phyloP scores from a whole-genome alignment of 2,329 filamentous ascomycete genomes.

The Fusarium tupiense region DNA sequence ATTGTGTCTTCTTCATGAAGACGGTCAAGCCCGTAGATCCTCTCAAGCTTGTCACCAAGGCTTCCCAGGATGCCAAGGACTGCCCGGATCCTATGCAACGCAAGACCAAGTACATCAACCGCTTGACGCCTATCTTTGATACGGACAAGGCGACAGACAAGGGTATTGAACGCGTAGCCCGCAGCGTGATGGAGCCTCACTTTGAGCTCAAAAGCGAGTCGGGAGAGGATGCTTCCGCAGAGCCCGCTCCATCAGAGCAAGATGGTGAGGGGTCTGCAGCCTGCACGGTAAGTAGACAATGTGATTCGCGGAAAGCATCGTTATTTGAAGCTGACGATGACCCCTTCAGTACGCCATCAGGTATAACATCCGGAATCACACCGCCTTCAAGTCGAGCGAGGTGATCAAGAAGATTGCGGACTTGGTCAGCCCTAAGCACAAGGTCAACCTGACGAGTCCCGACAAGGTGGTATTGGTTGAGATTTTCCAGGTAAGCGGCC shows the following conservation, averaged over 20 bases:
- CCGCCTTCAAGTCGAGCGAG: slow-evolving; percentile 70
- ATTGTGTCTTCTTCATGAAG: slow-evolving; percentile 71
- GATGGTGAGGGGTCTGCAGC: slow-evolving; percentile 34
- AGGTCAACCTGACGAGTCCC: slow-evolving; percentile 79
- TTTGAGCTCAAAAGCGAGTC: slow-evolving; percentile 61
- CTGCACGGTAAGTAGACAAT: slow-evolving; percentile 54
- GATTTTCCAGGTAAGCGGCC: slow-evolving; percentile 74
- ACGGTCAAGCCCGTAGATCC: slow-evolving; percentile 66
- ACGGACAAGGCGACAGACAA: slow-evolving; percentile 74
- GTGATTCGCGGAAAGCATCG: slow-evolving; percentile 5
- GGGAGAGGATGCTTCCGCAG: slow-evolving; percentile 26
- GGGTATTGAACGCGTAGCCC: slow-evolving; percentile 72
- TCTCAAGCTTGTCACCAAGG: slow-evolving; percentile 61
- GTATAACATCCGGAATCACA: slow-evolving; percentile 79
- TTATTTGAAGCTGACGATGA: slow-evolving; percentile 26
- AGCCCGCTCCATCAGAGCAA: slow-evolving; percentile 21
- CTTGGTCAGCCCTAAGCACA: slow-evolving; percentile 73
- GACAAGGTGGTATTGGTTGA: slow-evolving; percentile 84
- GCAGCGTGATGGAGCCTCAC: slow-evolving; percentile 68
- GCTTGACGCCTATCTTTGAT: slow-evolving; percentile 61
- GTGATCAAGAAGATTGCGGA: slow-evolving; percentile 78
- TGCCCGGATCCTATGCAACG: slow-evolving; percentile 54
- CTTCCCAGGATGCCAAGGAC: slow-evolving; percentile 63
- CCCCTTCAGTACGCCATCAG: slow-evolving; percentile 79
- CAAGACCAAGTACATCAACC: slow-evolving; percentile 68